Evolutionary conservation across 345 rosid genomes (phyloP).

Genomic region (Eucalyptus melliodora): DNA sequence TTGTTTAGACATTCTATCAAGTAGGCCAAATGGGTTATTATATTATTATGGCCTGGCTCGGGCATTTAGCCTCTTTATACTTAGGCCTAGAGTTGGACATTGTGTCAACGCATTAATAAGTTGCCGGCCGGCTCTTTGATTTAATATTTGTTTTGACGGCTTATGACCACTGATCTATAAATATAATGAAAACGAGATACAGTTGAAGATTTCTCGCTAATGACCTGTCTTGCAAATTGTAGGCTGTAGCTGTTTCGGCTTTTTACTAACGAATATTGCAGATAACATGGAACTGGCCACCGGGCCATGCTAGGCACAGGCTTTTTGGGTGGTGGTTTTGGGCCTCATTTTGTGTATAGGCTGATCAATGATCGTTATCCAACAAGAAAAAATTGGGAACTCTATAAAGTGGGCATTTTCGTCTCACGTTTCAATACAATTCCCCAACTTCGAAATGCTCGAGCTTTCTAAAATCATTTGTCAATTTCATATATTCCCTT

Average conservation of each 20-base stretch:
- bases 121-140: neutral
- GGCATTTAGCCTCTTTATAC: neutral
- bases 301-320: neutral
- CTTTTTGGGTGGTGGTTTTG: neutral
- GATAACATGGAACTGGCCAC: neutral
- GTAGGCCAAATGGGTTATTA: neutral
- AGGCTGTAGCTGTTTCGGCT: too few relatives aligned
- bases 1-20: neutral
- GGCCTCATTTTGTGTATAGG: neutral
- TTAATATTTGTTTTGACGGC: too few relatives aligned
- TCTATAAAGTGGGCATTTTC: neutral
- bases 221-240: neutral
- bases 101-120: neutral
- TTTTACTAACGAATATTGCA: too few relatives aligned
- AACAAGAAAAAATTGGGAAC: neutral
- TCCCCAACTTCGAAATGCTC: neutral
- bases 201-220: neutral
- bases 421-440: accelerated
- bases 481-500: too few relatives aligned
- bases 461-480: neutral
- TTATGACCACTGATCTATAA: neutral
- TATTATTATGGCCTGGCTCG: neutral
- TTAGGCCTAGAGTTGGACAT: neutral
- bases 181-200: neutral
- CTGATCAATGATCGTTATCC: neutral